Evolutionary conservation across 2,329 filamentous ascomycete species (phyloP), one percentile per base, ranked within the genome.

Genomic region (Paracorniculantispora psalliotae): DNA sequence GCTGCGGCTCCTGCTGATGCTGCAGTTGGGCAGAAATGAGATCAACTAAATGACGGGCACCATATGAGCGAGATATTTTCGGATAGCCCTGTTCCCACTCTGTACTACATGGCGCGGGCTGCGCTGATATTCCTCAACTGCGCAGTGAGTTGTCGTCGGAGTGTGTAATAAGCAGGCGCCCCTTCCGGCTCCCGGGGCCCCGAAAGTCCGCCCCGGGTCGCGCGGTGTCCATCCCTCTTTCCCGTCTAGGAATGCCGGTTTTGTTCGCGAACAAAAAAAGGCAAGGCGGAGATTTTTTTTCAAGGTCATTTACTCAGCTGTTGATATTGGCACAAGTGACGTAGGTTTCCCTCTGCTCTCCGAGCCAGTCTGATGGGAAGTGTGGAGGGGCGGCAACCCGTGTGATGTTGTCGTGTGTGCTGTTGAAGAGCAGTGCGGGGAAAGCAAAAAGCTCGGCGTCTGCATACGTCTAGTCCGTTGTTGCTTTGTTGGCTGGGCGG

Each of bases 401-500:
- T 5, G n/a, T 13, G 41, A 35, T 56, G 43, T 47, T 56, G 30
- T 56, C n/a, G 53, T 56, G 53, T 25, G 26, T 47, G 41, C 19
- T 28, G 37, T 55, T 47, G 43, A 47, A 25, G 21, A 9, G 12
- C 21, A 26, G 28, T 56, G 53, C 53, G 43, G 53, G 53, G 43
- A 56, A 39, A 26, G 21, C 53, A 19, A 53, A 26, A 55, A 23
- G 53, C 53, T 48, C 53, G 33, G 21, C 23, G 53, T 30, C 43
- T 56, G 43, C 53, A 41, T 43, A 17, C 17, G n/a, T 21, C n/a
- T 26, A 4, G 12, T 26, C 30, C 13, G 39, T 23, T 54, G 44
- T 56, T 12, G n/a, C 15, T 15, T 56, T 48, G 30, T 56, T 48
- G 43, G 53, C 53, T n/a, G n/a, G n/a, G n/a, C n/a, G n/a, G n/a